Evolutionary conservation across 2,329 filamentous ascomycete species (phyloP), one percentile per base, ranked within the genome.

Genomic region (Fusarium nodosum): DNA sequence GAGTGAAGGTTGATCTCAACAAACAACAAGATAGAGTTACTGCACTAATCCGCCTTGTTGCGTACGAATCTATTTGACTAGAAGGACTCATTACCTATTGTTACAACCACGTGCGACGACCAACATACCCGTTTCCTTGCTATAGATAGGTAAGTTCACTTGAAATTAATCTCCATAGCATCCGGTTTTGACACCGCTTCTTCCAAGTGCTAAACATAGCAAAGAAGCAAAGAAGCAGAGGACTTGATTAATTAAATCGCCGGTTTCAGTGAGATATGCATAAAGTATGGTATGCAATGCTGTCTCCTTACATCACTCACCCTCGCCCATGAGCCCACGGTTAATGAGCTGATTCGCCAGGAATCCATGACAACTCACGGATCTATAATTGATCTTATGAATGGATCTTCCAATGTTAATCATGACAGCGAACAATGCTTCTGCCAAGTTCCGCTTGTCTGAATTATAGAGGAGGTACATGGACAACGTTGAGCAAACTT

Each of bases 301-400:
- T 47, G 39, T 57, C 63, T 26, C 52, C 47, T 20, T 54, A 47
- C 30, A 48, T 28, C 47, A 24, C 20, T 42, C 48, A n/a, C 52
- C 36, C 38, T 34, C 13, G 41, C 64, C 72, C 72, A 72, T 74
- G 72, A 72, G 72, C 56, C 28, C 39, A 41, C 57, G 56, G 47
- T 55, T 18, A 10, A 42, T 15, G 20, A 53, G 50, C 59, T 72
- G 72, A 74, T 75, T 74, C 68, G 72, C 46, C 50, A 59, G 45
- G 12, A n/a, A 18, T 24, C 16, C 26, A 59, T 16, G 42, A 15
- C 47, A 53, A 28, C 48, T 55, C 41, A 52, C 36, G 33, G 41
- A 60, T 46, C 31, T 64, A 24, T 31, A 55, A 69, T 34, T 42
- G 44, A 58, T 61, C 33, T 41, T 61, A 39, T 41, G n/a, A 41